A percentile compares a stretch with the other conserved stretches of the same genome.
Conservation (phyloP, 441 rosid genomes). For the Cnidoscolus chayamansa region DNA sequence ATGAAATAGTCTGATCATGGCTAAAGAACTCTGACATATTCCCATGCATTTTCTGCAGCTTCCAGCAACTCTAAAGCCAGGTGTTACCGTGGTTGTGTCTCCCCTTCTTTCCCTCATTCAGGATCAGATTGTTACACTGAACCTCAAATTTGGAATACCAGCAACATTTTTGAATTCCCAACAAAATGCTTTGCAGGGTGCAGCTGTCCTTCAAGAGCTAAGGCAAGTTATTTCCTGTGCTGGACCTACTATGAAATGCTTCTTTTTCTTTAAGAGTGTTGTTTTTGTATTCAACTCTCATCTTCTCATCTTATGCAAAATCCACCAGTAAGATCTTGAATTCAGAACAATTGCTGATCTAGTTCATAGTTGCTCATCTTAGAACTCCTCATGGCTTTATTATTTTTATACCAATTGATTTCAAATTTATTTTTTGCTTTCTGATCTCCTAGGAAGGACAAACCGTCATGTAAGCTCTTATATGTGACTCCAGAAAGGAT, state of each 20-base stretch:
- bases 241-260: constrained; percentile 8
- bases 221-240: constrained; percentile 42
- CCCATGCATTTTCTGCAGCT: constrained; percentile 46
- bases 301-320: too few relatives aligned
- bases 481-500: constrained; percentile 92
- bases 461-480: constrained; percentile 80
- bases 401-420: constrained; percentile 6
- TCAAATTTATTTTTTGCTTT: constrained; percentile 10
- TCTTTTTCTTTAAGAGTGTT: neutral
- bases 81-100: constrained; percentile 87
- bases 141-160: constrained; percentile 78
- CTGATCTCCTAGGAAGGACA: constrained; percentile 48
- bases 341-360: constrained; percentile 4
- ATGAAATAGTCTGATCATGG: neutral
- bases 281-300: neutral
- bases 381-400: constrained; percentile 2
- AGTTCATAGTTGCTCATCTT: neutral
- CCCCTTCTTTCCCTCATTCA: constrained; percentile 90
- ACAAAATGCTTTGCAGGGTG: constrained; percentile 78
- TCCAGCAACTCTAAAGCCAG: constrained; percentile 81
- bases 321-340: neutral
- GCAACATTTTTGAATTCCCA: constrained; percentile 89
- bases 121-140: constrained; percentile 83
- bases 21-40: constrained; percentile 11
- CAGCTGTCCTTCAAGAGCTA: constrained; percentile 75